Percentiles rank a stretch among this genome's conserved stretches.
Conservation (phyloP, 2,329 filamentous ascomycete species). For the Fusarium udum region DNA sequence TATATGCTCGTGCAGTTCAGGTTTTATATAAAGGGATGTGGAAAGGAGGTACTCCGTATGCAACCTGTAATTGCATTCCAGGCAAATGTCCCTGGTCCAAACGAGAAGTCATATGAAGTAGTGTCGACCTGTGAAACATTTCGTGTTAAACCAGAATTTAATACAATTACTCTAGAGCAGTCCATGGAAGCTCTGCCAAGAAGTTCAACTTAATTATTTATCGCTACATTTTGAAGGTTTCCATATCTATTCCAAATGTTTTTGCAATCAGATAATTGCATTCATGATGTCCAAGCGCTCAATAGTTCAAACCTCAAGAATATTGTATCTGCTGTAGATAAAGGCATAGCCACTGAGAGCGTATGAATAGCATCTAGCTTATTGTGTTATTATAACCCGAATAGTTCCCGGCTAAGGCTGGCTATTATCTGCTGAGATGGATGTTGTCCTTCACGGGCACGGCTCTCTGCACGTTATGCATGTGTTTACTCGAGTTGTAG, state of each 20-base stretch:
- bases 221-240: neutral
- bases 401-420: neutral
- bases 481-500: neutral
- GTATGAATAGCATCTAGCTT: neutral
- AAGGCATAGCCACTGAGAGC: neutral
- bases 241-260: no score
- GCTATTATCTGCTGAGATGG: neutral
- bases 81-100: neutral
- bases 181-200: neutral
- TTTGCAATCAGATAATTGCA: neutral
- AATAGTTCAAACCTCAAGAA: no score
- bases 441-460: neutral
- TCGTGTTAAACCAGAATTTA: neutral
- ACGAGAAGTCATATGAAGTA: no score
- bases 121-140: neutral
- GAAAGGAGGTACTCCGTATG: constrained; percentile 2
- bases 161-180: neutral
- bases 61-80: constrained; percentile 10
- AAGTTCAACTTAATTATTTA: neutral
- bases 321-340: neutral
- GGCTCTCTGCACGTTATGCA: neutral
- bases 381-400: no score
- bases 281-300: neutral
- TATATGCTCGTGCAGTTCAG: neutral
- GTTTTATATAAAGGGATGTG: neutral